Base-by-base conservation (phyloP, 1,284 basidiomycete species). In the Coniferiporia sulphurascens region DNA sequence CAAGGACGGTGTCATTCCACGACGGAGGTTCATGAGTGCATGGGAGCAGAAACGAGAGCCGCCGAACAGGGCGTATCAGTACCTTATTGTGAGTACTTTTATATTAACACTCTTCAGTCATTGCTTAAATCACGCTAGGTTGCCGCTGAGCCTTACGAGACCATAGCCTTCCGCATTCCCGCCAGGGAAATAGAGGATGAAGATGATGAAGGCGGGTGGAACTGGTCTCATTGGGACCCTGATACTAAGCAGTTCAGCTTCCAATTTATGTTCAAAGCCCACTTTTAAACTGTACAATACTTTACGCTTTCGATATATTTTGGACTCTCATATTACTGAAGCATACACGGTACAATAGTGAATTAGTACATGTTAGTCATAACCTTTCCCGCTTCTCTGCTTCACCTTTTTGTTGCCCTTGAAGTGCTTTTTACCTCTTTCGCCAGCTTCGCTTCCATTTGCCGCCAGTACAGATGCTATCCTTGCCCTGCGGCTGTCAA, bases 131-230 rank as follows among this genome's bases (percentile, higher is more conserved):
- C 45, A 45, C 27, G 43, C 32, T 66, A 97, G 93, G 91, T 99
- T 59, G 97, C 96, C 15, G 95, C 97, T 17, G 97, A 99, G 69
- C 96, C 97, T 5, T 99, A 99, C 71, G 96, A 99, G 75, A 98
- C 95, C 2, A 96, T 99, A 65, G 93, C 95, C 8, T 99, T 99
- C 79, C 93, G 96, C 34, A 93, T 99, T 65, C 97, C 96, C 49
- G 89, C 95, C n/a, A 86, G 92, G 56, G 96, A 98, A 74, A 96
- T 99, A 64, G 96, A 95, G 69, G 91, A 95, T 64, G 91, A 97
- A 72, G 85, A 89, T 49, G 89, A 93, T 58, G 93, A 88, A 48
- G 87, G 87, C 2, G 91, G 89, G 64, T 93, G 91, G 89, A 92
- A 91, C 67, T 98, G 95, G 95, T 95, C 94, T 48, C 91, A 96